Percentiles rank a stretch among this genome's conserved stretches.
phyloP scores from a whole-genome alignment of 2,329 filamentous ascomycete genomes.

The Neospermospora avenae region DNA sequence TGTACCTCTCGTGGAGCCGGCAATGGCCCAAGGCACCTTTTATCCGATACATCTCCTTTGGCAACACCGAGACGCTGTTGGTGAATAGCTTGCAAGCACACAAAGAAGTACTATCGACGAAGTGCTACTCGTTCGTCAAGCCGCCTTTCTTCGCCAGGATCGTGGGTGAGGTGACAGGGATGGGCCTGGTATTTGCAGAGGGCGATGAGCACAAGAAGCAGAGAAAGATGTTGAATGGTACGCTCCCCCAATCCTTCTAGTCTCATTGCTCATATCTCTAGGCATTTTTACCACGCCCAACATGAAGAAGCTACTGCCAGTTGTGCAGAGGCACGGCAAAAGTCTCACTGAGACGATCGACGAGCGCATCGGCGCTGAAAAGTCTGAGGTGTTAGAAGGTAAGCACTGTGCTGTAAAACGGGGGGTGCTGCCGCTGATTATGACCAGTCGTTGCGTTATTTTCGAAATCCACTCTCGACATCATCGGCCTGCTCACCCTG shows the following conservation, averaged over 20 bases:
- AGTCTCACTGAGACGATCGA: neutral
- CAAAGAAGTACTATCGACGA: constrained; percentile 39
- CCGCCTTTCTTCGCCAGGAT: constrained; percentile 36
- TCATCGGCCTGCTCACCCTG: constrained; percentile 32
- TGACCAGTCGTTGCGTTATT: constrained; percentile 16
- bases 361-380: neutral
- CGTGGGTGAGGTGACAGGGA: constrained; percentile 31
- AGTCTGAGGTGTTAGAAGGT: neutral
- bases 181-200: constrained; percentile 43
- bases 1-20: constrained; percentile 33
- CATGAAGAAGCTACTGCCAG: neutral
- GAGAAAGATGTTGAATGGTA: constrained; percentile 39
- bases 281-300: constrained; percentile 4
- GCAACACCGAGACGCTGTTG: constrained; percentile 38
- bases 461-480: constrained; percentile 36
- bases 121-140: constrained; percentile 41
- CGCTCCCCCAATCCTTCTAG: neutral
- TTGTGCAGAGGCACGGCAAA: neutral
- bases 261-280: neutral
- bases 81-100: constrained; percentile 38
- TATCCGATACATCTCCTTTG: constrained; percentile 39
- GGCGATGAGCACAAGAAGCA: constrained; percentile 42
- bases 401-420: neutral
- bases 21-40: constrained; percentile 37
- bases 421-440: constrained; percentile 28